Evolutionary conservation across 768 basidiomycete species (phyloP), one percentile per base, ranked within the genome.

Genomic region (Mycena kentingensis): DNA sequence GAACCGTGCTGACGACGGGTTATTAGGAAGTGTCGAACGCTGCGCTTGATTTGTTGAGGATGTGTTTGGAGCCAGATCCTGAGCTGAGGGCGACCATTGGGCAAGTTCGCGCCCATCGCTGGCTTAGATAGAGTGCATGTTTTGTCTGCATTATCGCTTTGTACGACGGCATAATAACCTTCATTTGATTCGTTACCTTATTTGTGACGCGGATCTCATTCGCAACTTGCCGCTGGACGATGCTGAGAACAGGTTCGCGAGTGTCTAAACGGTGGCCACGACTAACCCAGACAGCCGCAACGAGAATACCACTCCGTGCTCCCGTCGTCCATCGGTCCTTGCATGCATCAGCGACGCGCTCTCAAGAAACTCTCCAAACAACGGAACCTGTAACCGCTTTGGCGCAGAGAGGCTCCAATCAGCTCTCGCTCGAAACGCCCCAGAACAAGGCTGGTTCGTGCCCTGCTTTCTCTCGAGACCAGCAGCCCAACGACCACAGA

Each of bases 61-160:
- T 81, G 47, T 98, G 97, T 73, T 75, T 99, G 53, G 85, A 93
- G 57, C 87, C 89, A 15, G 83, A 97, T 63, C 93, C 92, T 2
- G 72, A 80, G 55, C 80, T 84, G 52, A 81, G 96, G 42, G 88
- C 89, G 26, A 88, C 87, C 34, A 92, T 98, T 47, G 71, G 76
- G 43, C 87, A 95, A 68, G 85, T 99, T 32, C 82, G 84, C 43
- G 72, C 68, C n/a, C 90, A 96, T 70, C 79, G 77, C n/a, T 98
- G 96, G 94, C 77, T 97, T 41, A 62, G 25, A n/a, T 42, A 25
- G 5, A 24, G n/a, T 7, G 41, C 41, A 42, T 38, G 37, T 38
- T 38, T 38, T 21, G 11, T 8, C 10, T n/a, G 10, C 12, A 25
- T 42, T 25, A 24, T 42, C 41, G 41, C 26, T 42, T 42, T 42